phyloP scores from a whole-genome alignment of 306 rosid genomes.

The Rosa lucieae region DNA sequence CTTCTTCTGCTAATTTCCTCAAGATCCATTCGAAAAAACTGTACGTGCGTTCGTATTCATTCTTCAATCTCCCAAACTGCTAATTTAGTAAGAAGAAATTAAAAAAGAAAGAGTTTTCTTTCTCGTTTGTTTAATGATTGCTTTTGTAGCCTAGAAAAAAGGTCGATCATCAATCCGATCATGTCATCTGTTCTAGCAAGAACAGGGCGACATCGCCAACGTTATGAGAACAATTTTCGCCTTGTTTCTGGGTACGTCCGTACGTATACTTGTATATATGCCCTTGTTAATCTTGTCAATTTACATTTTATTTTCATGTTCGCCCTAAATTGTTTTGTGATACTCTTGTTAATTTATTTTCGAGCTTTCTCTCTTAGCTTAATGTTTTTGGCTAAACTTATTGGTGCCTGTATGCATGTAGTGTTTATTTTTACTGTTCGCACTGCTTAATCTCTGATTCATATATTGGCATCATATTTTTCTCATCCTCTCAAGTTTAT shows the following conservation, averaged over 20 bases:
- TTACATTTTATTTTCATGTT: neutral
- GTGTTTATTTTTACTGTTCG: neutral
- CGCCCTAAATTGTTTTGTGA: neutral
- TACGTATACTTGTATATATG: neutral
- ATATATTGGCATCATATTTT: neutral
- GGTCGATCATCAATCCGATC: neutral
- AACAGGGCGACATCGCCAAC: constrained; percentile 73
- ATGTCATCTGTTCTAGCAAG: constrained; percentile 59
- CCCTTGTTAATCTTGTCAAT: neutral
- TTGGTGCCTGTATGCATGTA: too few species aligned
- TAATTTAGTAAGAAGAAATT: neutral
- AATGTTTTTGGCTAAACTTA: too few species aligned
- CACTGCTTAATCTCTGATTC: neutral
- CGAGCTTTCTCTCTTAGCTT: neutral
- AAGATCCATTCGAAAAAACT: neutral
- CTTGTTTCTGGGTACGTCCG: constrained; percentile 74
- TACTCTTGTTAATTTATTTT: neutral
- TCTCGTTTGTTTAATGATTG: constrained; percentile 15
- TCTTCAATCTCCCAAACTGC: neutral
- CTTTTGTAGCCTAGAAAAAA: neutral
- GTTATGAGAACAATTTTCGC: constrained; percentile 66
- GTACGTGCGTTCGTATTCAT: neutral
- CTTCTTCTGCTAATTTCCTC: constrained; percentile 3
- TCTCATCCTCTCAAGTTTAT: too few species aligned
- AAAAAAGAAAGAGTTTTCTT: neutral